Evolutionary conservation across 306 rosid genomes (phyloP).

Genomic region (Quercus mongolica): DNA sequence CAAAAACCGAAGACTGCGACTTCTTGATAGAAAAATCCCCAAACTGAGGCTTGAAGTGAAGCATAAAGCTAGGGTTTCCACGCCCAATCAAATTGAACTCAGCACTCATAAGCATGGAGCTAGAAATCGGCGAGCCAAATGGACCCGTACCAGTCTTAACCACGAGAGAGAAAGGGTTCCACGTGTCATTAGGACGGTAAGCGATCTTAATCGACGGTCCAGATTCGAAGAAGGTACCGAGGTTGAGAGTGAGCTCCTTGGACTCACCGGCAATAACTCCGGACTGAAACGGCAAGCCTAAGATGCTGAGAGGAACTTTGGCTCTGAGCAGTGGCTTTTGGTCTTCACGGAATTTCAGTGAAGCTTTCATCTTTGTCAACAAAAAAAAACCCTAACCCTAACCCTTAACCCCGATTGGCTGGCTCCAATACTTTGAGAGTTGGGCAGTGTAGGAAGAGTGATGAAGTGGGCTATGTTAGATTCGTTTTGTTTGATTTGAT

Average conservation of each 20-base stretch:
- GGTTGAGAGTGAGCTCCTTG: conserved; percentile 76
- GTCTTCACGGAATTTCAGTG: conserved; percentile 79
- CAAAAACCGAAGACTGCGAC: conserved; percentile 61
- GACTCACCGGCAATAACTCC: conserved; percentile 79
- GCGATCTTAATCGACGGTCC: conserved; percentile 61
- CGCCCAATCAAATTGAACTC: conserved; percentile 56
- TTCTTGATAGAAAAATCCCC: conserved; percentile 90
- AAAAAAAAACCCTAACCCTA: background rate
- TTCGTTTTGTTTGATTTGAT: too few relatives aligned
- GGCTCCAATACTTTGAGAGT: too few relatives aligned
- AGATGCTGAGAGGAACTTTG: conserved; percentile 66
- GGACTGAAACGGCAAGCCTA: conserved; percentile 81
- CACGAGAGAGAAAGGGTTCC: conserved; percentile 66
- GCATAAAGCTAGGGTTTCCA: conserved; percentile 72
- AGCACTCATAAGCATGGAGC: conserved; percentile 77
- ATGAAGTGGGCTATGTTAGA: too few relatives aligned
- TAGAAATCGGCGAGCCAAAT: conserved; percentile 63
- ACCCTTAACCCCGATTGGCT: too few relatives aligned
- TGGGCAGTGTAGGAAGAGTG: too few relatives aligned
- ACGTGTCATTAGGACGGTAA: conserved; percentile 69
- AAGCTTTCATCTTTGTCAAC: conserved; percentile 63
- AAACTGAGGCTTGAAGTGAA: conserved; percentile 72
- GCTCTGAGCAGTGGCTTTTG: conserved; percentile 71
- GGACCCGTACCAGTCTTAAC: conserved; percentile 74
- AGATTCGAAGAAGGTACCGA: conserved; percentile 67